These are phyloP conservation scores for Chlorella ohadii DNA, from an alignment of 139 green algal species.

Conservation along the genomic window DNA sequence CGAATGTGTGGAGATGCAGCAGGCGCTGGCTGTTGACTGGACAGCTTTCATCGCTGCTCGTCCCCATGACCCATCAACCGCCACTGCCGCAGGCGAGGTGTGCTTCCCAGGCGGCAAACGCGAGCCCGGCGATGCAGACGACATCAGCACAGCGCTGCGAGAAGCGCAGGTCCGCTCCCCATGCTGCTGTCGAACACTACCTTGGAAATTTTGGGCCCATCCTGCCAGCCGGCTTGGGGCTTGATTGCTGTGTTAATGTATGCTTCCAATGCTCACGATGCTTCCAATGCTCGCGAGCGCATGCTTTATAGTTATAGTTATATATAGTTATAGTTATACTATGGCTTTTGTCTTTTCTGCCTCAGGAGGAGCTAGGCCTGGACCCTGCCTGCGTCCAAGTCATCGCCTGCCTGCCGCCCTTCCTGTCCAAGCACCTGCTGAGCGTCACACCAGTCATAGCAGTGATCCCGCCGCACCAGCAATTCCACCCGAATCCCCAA, in stretches of 20 bases:
- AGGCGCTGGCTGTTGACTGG: too few relatives aligned
- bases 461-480: slow-evolving; percentile 11
- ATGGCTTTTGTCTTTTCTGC: too few relatives aligned
- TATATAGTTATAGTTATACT: too few relatives aligned
- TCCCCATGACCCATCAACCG: too few relatives aligned
- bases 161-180: slow-evolving; percentile 70
- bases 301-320: too few relatives aligned
- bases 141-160: slow-evolving; percentile 70
- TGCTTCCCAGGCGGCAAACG: slow-evolving; percentile 82
- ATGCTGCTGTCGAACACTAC: neutral
- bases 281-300: too few relatives aligned
- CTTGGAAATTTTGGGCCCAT: too few relatives aligned
- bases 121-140: slow-evolving; percentile 63
- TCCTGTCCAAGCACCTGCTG: slow-evolving; percentile 76
- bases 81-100: slow-evolving; percentile 61
- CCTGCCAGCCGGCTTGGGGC: too few relatives aligned
- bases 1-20: too few relatives aligned
- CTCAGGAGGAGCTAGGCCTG: slow-evolving; percentile 71
- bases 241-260: too few relatives aligned
- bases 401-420: slow-evolving; percentile 60
- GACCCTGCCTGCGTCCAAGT: slow-evolving; percentile 46
- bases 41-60: too few relatives aligned
- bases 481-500: slow-evolving; percentile 43
- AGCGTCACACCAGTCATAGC: slow-evolving; percentile 79
- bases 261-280: too few relatives aligned